Base-by-base conservation (phyloP, 2,329 filamentous ascomycete species). In the Claviceps sp. region DNA sequence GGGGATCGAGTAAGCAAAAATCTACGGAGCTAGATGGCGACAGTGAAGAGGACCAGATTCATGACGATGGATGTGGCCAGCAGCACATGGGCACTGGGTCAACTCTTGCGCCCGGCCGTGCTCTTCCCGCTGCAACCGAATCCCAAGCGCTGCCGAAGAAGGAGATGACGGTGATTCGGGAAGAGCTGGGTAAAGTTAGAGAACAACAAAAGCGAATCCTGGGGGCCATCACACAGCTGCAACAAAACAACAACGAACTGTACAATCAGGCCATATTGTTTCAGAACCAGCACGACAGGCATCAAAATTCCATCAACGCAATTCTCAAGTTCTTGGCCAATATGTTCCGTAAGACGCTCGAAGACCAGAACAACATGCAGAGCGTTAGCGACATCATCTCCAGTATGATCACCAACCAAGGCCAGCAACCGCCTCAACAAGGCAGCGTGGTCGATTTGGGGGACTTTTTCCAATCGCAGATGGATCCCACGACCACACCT, bases 251-350 rank as follows among this genome's bases (percentile, higher is more conserved):
- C 63, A 83, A 89, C 55, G 83, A 91, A 56, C 78, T 96, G 34
- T 94, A 90, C 61, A 85, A 87, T 52, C 89, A 96, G 67, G 90
- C 91, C 0, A 78, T 87, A 45, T 83, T 87, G 53, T 96, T 96
- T 64, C 90, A 97, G 67, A 86, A 81, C 54, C 82, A 95, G 64
- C 91, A 97, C 63, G 89, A 91, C 59, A 84, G 93, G n/a, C 93
- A 98, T 62, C 93, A 98, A 65, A 95, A 91, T 64, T 96, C 91
- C 0, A 97, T 98, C 68, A 97, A 96, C 63, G 91, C 91, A n/a
- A 97, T 98, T 56, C 77, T 98, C 43, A 95, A 90, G 48, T 97
- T 98, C 67, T 77, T 98, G 19, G 93, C 91, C 46, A 97, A 94
- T 13, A 91, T 98, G 43, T 98, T 97, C 70, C 86, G 95, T 56